Percentiles rank a stretch among this genome's conserved stretches.
Evolutionary conservation across 2,329 filamentous ascomycete genomes (phyloP).

Genomic region (Dactylellina haptotyla): DNA sequence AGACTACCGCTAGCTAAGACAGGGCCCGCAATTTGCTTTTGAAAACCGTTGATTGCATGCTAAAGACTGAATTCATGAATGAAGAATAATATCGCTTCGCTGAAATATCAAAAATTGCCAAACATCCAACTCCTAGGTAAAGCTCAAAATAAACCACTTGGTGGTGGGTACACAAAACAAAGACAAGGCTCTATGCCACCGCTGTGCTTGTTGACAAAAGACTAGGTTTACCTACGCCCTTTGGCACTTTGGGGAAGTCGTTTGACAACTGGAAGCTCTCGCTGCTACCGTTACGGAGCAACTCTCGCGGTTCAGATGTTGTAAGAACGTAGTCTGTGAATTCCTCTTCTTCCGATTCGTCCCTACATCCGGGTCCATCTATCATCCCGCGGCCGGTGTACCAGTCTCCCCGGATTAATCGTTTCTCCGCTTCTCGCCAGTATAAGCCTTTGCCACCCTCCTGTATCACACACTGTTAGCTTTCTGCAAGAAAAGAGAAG

Average conservation of each 20-base stretch:
- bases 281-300: slow-evolving; percentile 44
- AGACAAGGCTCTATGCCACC: neutral
- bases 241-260: slow-evolving; percentile 36
- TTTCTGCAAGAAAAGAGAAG: neutral
- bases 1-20: too few relatives aligned
- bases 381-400: slow-evolving; percentile 55
- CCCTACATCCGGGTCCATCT: slow-evolving; percentile 47
- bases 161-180: too few relatives aligned
- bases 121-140: neutral
- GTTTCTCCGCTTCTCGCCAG: slow-evolving; percentile 57
- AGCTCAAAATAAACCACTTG: neutral
- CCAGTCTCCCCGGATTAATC: slow-evolving; percentile 57
- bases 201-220: slow-evolving; percentile 32
- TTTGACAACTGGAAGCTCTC: slow-evolving; percentile 44
- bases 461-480: slow-evolving; percentile 20
- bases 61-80: too few relatives aligned
- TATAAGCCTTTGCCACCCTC: slow-evolving; percentile 58
- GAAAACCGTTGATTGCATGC: too few relatives aligned
- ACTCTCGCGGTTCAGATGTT: slow-evolving; percentile 29
- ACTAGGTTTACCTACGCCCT: slow-evolving; percentile 12
- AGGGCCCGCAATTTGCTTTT: too few relatives aligned
- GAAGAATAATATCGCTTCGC: too few relatives aligned
- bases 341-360: slow-evolving; percentile 6
- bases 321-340: slow-evolving; percentile 46
- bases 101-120: neutral